phyloP scores from a whole-genome alignment of 305 asterid genomes.

The Nicotiana rustica region DNA sequence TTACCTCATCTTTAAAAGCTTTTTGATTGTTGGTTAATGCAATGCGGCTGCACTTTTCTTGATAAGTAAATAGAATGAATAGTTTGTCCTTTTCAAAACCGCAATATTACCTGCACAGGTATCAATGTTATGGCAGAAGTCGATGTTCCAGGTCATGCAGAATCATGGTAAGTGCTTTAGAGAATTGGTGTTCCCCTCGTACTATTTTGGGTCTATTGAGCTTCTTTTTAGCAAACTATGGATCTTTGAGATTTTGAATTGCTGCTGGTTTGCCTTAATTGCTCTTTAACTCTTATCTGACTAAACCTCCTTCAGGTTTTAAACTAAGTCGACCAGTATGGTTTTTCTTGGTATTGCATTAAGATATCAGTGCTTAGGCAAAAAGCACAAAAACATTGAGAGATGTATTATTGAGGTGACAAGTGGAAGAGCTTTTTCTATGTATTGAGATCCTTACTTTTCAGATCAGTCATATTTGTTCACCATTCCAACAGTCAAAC shows the following conservation, averaged over 20 bases:
- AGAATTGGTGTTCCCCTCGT: background rate
- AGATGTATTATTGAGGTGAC: background rate
- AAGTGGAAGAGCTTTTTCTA: background rate
- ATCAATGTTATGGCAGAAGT: slow-evolving; percentile 95
- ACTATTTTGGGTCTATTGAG: background rate
- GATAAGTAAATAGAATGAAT: background rate
- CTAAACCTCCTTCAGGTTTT: background rate
- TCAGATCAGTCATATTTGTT: slow-evolving; percentile 10
- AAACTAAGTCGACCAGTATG: background rate
- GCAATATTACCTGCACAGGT: slow-evolving; percentile 51
- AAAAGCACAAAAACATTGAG: slow-evolving; percentile 2
- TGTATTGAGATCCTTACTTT: slow-evolving; percentile 13
- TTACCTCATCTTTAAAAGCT: background rate
- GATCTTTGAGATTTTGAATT: slow-evolving; percentile 1
- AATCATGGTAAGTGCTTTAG: slow-evolving; percentile 69
- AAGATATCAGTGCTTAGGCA: background rate
- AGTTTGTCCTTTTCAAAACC: background rate
- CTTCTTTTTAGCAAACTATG: background rate
- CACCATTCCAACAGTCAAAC: background rate
- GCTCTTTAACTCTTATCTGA: background rate
- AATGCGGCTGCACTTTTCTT: slow-evolving; percentile 27
- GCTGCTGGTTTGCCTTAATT: background rate
- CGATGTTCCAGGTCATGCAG: slow-evolving; percentile 97
- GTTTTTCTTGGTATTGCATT: background rate
- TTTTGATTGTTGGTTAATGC: background rate